Evolutionary conservation across 106 monocot species (phyloP), one percentile per base, ranked within the genome.

Genomic region (Dioscorea zingiberensis): DNA sequence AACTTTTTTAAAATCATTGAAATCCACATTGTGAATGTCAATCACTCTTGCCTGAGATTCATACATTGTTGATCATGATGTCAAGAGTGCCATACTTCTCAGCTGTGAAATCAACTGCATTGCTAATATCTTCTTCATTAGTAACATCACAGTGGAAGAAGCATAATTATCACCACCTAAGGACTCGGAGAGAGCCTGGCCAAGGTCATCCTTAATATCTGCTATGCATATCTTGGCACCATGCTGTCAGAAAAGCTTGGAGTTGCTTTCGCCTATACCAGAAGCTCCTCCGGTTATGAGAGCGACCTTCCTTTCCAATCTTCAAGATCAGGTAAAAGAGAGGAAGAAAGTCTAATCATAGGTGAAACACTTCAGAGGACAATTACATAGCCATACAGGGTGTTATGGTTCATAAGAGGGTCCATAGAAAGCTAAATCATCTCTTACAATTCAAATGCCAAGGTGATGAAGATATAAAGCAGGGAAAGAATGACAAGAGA

Each of bases 11-110:
- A 87, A 83, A 21, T 82, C 81, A 6, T 55, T 28, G 7, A 71
- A 57, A 23, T 76, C 60, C 7, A 71, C 19, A 44, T 81, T 59
- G 16, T 73, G 68, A 61, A 89, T 89, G 66, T 83, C 83, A 3
- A 10, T 23, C 22, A 73, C 64, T 58, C 70, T 14, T 12, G 44
- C 74, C 80, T 0, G 60, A 21, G 11, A 81, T 57, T 0, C 90
- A 90, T 3, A 90, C 94, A 47, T 94, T 91, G 62, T 87, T 90
- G 54, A 94, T 87, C 85, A 94, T 80, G 73, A 90, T 64, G 58
- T 94, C 94, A 2, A 94, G 38, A 15, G 78, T 75, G 30, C 90
- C 85, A 22, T 72, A 90, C 38, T 66, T 82, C 14, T 66, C 78
- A 1, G 60, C 73, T 0, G 85, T 53, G 38, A 78, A 65, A 64